Evolutionary conservation across 345 rosid genomes (phyloP).

Genomic region (Rhodamnia argentea): DNA sequence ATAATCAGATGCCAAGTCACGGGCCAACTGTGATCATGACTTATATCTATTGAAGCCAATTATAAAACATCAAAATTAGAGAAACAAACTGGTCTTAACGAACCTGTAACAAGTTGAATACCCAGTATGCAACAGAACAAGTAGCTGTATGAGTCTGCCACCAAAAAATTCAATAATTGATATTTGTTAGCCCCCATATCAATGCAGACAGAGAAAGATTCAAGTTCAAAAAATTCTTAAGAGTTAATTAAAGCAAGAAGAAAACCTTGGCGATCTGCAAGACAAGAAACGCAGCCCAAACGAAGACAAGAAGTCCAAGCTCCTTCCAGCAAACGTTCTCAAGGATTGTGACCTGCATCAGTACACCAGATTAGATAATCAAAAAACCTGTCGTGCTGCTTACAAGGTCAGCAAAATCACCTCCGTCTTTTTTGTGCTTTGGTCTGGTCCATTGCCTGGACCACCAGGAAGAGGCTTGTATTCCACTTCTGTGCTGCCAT

Average conservation of each 20-base stretch:
- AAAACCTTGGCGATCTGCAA: constrained; percentile 66
- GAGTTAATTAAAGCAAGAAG: background rate
- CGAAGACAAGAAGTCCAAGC: constrained; percentile 68
- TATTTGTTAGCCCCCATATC: background rate
- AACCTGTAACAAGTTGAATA: constrained; percentile 58
- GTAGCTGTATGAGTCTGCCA: constrained; percentile 39
- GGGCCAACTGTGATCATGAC: background rate
- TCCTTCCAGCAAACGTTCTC: constrained; percentile 78
- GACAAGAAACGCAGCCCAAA: constrained; percentile 60
- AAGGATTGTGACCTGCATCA: constrained; percentile 39
- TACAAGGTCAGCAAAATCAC: constrained; percentile 16
- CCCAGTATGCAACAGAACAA: constrained; percentile 61
- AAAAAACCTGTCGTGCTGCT: background rate
- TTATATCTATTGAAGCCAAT: background rate
- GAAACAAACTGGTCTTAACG: background rate
- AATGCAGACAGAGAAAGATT: background rate
- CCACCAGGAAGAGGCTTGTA: constrained; percentile 61
- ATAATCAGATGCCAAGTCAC: background rate
- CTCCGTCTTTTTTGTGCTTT: constrained; percentile 9
- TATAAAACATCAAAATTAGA: background rate
- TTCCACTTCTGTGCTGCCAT: constrained; percentile 27
- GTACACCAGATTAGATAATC: background rate
- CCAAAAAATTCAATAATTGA: constrained; percentile 1
- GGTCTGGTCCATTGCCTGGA: constrained; percentile 33
- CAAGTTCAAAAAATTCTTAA: background rate